These are phyloP conservation scores for Suillus tomentosus DNA, from an alignment of 768 basidiomycete species.

Conservation along the genomic window DNA sequence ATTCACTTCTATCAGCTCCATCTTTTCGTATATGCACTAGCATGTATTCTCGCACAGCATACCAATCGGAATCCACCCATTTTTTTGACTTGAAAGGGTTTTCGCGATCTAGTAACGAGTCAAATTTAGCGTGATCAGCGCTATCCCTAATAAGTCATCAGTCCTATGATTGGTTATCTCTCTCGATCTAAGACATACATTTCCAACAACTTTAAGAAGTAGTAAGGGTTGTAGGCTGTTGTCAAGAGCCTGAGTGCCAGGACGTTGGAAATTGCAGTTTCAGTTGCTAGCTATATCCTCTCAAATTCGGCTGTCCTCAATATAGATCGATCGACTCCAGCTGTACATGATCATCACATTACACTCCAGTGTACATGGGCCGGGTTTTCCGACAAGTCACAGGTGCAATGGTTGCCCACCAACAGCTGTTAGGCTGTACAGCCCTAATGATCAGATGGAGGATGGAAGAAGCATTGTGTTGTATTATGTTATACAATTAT, in stretches of 20 bases:
- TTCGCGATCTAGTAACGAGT: not conserved
- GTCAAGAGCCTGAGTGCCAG: not conserved
- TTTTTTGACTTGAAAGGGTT: not conserved
- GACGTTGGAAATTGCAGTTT: not conserved
- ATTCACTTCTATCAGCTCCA: not conserved
- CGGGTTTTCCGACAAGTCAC: not conserved
- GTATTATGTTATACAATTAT: constrained; percentile 17
- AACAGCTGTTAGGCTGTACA: not conserved
- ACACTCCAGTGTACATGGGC: not conserved
- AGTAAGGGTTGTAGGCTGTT: not conserved
- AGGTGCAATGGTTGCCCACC: too few relatives aligned
- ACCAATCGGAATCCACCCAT: not conserved
- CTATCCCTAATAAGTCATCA: not conserved
- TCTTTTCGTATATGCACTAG: constrained; percentile 5
- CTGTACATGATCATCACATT: not conserved
- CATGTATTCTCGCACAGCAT: not conserved
- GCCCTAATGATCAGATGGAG: not conserved
- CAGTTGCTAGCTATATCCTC: not conserved
- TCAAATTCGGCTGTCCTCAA: not conserved
- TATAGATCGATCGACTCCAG: not conserved
- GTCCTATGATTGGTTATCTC: not conserved
- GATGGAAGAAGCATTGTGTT: not conserved
- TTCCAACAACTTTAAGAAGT: not conserved
- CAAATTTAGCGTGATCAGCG: not conserved
- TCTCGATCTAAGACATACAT: not conserved